Conservation (phyloP, 2,329 filamentous ascomycete species). For the Colletotrichum viniferum region DNA sequence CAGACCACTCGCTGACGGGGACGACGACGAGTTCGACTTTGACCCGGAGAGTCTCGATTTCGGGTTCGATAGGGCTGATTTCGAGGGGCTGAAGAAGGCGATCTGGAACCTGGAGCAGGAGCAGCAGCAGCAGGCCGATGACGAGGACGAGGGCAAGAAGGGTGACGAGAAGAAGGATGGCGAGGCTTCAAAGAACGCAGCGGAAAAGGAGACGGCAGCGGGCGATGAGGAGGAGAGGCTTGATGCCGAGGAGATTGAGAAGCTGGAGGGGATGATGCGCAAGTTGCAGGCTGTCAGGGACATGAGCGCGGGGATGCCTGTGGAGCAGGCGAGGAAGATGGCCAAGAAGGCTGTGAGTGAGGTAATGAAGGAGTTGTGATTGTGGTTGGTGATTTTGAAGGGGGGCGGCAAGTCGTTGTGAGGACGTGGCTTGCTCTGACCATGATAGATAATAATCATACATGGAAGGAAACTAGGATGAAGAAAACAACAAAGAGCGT, state of each 20-base stretch:
- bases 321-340: conserved; percentile 64
- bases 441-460: not conserved
- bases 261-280: conserved; percentile 67
- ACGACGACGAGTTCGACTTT: conserved; percentile 37
- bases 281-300: conserved; percentile 67
- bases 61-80: conserved; percentile 56
- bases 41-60: conserved; percentile 56
- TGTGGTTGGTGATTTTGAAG: not conserved
- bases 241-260: conserved; percentile 56
- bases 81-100: conserved; percentile 54
- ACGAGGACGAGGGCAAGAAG: not conserved
- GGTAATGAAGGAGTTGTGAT: conserved; percentile 64
- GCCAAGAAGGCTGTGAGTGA: conserved; percentile 67
- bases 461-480: not conserved
- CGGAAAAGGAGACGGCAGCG: not conserved
- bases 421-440: not conserved
- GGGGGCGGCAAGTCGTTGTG: not conserved
- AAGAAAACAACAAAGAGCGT: not conserved
- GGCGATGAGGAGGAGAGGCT: conserved; percentile 30
- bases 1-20: conserved; percentile 26
- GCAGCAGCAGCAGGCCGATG: conserved; percentile 22
- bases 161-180: not conserved
- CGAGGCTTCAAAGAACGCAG: not conserved
- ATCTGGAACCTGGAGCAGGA: conserved; percentile 48
- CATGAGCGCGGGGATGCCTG: conserved; percentile 61